phyloP scores from a whole-genome alignment of 2,329 filamentous ascomycete genomes.

The Ophiocordyceps camponoti-leonardi region DNA sequence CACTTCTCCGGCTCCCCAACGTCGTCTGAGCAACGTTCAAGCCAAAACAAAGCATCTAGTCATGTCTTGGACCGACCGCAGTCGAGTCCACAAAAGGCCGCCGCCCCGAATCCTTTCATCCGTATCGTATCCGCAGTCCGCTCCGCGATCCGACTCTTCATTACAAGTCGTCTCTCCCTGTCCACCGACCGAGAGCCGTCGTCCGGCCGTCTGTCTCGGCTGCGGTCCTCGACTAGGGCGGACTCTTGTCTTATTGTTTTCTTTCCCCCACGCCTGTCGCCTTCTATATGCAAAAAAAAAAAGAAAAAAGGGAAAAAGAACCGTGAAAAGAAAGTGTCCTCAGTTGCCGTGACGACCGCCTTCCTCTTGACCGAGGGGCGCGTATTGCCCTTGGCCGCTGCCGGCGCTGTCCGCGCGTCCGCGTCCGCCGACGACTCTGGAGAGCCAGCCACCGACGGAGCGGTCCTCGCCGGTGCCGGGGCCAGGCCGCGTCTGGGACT shows the following conservation, averaged over 20 bases:
- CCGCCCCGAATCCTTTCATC: too few species aligned
- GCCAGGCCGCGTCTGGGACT: conserved; percentile 18
- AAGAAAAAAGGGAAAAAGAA: conserved; percentile 6
- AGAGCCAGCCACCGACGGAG: conserved; percentile 32
- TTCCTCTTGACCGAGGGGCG: conserved; percentile 23
- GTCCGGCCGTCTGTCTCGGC: not conserved
- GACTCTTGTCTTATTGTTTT: not conserved
- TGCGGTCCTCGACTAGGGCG: not conserved
- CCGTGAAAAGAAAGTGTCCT: conserved; percentile 3
- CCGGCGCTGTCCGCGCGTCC: conserved; percentile 19
- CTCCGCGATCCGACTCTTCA: too few species aligned
- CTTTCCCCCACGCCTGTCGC: not conserved
- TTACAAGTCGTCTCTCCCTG: too few species aligned
- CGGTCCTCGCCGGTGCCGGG: conserved; percentile 15
- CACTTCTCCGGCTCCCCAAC: too few species aligned
- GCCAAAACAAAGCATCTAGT: too few species aligned
- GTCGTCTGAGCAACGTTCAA: too few species aligned
- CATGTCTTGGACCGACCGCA: too few species aligned
- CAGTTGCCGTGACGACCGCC: conserved; percentile 9
- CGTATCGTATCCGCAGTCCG: too few species aligned
- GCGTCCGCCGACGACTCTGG: conserved; percentile 18
- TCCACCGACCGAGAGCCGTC: too few species aligned
- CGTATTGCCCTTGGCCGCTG: conserved; percentile 23
- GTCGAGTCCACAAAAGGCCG: too few species aligned
- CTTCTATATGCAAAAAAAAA: conserved; percentile 22